Percentiles rank a stretch among this genome's conserved stretches.
These are phyloP conservation scores for Botryosphaeria dothidea DNA, from an alignment of 2,329 filamentous ascomycete genomes.

Conservation along the genomic window DNA sequence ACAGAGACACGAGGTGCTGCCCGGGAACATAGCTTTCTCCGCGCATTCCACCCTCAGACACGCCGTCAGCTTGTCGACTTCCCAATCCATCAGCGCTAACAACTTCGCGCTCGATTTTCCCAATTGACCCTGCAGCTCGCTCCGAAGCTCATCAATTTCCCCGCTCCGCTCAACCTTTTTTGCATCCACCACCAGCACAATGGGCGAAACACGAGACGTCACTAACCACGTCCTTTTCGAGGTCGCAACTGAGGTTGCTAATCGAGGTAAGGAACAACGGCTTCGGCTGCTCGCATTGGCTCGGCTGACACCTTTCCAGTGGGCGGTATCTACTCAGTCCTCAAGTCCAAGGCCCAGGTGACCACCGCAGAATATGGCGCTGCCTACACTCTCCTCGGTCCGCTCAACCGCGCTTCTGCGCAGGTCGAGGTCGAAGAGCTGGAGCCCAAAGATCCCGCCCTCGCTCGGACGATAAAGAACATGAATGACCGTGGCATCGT, in stretches of 20 bases:
- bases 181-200: neutral
- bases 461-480: constrained; percentile 80
- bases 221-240: constrained; percentile 97
- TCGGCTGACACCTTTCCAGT: constrained; percentile 54
- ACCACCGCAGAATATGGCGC: constrained; percentile 99
- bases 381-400: constrained; percentile 91
- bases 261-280: constrained; percentile 67
- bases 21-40: constrained; percentile 4
- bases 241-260: constrained; percentile 94
- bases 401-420: constrained; percentile 90
- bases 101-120: neutral
- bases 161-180: neutral
- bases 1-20: neutral
- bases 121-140: neutral
- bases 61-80: constrained; percentile 10
- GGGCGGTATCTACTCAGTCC: constrained; percentile 97
- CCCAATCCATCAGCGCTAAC: neutral
- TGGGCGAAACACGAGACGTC: constrained; percentile 61
- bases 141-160: neutral
- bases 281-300: constrained; percentile 24
- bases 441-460: constrained; percentile 76
- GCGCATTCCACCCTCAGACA: constrained; percentile 4
- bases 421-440: constrained; percentile 97
- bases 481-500: constrained; percentile 92
- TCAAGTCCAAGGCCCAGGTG: constrained; percentile 98